A percentile compares a stretch with the other conserved stretches of the same genome.
Conservation (phyloP, 2,329 filamentous ascomycete species). For the Paecilomyces fulvus region DNA sequence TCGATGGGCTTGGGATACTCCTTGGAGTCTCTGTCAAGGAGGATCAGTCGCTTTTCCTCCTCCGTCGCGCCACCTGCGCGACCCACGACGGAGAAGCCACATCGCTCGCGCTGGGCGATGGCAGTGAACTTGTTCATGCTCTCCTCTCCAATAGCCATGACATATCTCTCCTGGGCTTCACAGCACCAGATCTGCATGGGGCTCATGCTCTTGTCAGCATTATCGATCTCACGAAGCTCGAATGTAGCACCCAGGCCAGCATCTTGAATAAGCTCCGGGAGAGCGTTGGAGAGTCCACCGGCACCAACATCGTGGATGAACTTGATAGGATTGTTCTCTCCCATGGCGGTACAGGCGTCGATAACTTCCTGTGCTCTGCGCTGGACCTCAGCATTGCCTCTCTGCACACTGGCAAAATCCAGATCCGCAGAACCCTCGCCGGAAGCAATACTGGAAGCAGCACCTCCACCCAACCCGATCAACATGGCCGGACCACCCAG, state of each 20-base stretch:
- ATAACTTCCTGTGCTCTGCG: slow-evolving; percentile 96
- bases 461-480: slow-evolving; percentile 90
- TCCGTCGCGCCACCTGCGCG: slow-evolving; percentile 57
- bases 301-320: slow-evolving; percentile 98
- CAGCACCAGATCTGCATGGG: slow-evolving; percentile 98
- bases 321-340: slow-evolving; percentile 77
- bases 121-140: slow-evolving; percentile 63
- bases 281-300: slow-evolving; percentile 73
- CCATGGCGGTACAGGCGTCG: slow-evolving; percentile 81
- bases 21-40: slow-evolving; percentile 71
- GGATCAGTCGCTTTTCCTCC: slow-evolving; percentile 63
- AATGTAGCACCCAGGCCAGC: slow-evolving; percentile 85
- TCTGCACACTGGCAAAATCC: slow-evolving; percentile 94
- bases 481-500: slow-evolving; percentile 96
- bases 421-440: slow-evolving; percentile 84
- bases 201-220: slow-evolving; percentile 82
- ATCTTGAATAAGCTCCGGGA: slow-evolving; percentile 87
- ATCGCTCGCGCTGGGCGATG: slow-evolving; percentile 73
- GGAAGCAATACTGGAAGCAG: slow-evolving; percentile 82
- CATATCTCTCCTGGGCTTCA: slow-evolving; percentile 93
- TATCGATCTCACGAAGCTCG: slow-evolving; percentile 90
- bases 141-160: slow-evolving; percentile 75
- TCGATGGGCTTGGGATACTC: slow-evolving; percentile 74
- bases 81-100: slow-evolving; percentile 86
- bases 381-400: slow-evolving; percentile 95